Base-by-base conservation (phyloP, 306 rosid genomes). In the Trichosanthes cucumerina region DNA sequence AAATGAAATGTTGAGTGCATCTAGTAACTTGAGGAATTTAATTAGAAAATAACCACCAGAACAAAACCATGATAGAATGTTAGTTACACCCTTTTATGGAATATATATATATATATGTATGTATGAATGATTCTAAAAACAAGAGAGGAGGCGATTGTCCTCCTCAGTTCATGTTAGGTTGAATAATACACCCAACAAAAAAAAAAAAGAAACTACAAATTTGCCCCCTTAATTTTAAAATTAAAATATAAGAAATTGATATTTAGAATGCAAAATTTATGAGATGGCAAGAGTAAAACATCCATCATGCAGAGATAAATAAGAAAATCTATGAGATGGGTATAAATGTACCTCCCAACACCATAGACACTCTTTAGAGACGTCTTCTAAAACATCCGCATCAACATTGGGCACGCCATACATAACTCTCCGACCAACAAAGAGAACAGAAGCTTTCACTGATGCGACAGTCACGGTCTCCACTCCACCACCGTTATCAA, bases 311-410 rank as follows among this genome's bases (percentile, higher is more conserved):
- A 72, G 65, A 75, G 14, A 21, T 9, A 38, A 62, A 66, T 34
- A 50, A 31, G 28, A 44, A 65, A 46, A 69, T 66, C 3, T 6
- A 75, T 79, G 26, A 24, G 9, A 13, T 75, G n/a, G 64, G 4
- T 54, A 12, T 15, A 16, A 77, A 77, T 46, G 79, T 77, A 95
- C 99, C 99, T 95, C 97, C 99, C 99, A 95, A 78, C 99, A 95
- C 99, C 99, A 95, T 6, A 95, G 91, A 43, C 96, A 91, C 1
- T 89, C 85, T 18, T 86, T 83, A 0, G 97, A 90, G 15, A 84
- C 84, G 49, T 95, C 99, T 82, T 92, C 97, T 66, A 95, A 76
- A 6, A 95, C 86, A 88, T 95, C 99, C 13, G 99, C 99, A 71
- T 95, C 93, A 5, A 86, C 85, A 73, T 95, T 88, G 12, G 90